Evolutionary conservation across 192 early-diverging fungal genomes (phyloP), one percentile per base, ranked within the genome.

Genomic region (Coemansia reversa): DNA sequence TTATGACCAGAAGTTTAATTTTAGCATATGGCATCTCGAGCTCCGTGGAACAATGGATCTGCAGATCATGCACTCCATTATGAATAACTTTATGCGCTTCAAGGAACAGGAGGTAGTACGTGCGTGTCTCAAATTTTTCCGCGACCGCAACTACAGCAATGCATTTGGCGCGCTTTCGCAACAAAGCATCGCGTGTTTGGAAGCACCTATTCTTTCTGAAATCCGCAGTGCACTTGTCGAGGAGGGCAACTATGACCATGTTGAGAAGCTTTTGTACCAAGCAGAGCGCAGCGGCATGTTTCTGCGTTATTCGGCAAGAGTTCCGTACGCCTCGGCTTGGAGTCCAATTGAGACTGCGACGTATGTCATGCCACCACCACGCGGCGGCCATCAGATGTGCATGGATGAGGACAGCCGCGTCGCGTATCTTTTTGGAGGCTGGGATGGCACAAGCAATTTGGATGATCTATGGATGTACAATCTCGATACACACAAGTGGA

Each of bases 311-410:
- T 88, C 91, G 23, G 71, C 67, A 8, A 76, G 81, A 22, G 85
- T 85, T 47, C 78, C 86, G 25, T 95, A 95, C 74, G 87, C 80
- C 29, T 86, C 93, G 2, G 52, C 62, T 16, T 96, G 94, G 94
- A 82, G 63, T 28, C 68, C 29, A 7, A 55, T 72, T 3, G 66
- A 54, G 16, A 57, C 65, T 22, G 19, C 45, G 7, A 19, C 64
- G 11, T 57, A 47, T 51, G 35, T 49, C 3, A 63, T 70, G 30
- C 91, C 91, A 16, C 69, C 85, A 24, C 85, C 88, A 29, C 83
- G 97, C 48, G 95, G 95, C 49, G 97, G 95, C 6, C 97, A 98
- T 76, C 97, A 98, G 71, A 95, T 98, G 95, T 93, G 90, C 65
- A 87, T 97, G 23, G 94, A 98, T 70, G 79, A 82, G 8, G 86